Percentiles rank a stretch among this genome's conserved stretches.
Evolutionary conservation across 148 eudicot genomes (phyloP).

Genomic region (Arctostaphylos glauca): DNA sequence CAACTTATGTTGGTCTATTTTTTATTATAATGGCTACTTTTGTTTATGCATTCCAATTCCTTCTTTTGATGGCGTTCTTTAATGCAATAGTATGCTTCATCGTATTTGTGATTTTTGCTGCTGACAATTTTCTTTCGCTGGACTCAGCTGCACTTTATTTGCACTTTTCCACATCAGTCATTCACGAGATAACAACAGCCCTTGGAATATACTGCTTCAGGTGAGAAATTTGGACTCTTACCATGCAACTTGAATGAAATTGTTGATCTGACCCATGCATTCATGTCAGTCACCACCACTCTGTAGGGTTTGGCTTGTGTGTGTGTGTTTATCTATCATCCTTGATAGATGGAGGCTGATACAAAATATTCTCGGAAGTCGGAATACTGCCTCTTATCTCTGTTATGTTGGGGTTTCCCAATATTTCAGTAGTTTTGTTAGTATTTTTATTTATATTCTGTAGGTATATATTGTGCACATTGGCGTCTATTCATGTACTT

Average conservation of each 20-base stretch:
- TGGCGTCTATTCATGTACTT: neutral
- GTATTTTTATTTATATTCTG: neutral
- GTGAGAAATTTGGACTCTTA: constrained; percentile 31
- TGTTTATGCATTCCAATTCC: neutral
- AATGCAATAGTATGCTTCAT: neutral
- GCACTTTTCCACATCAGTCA: constrained; percentile 84
- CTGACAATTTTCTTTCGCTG: constrained; percentile 19
- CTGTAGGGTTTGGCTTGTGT: constrained; percentile 6
- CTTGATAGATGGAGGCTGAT: neutral
- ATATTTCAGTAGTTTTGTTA: neutral
- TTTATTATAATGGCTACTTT: neutral
- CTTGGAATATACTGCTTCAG: constrained; percentile 93
- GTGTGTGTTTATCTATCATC: neutral
- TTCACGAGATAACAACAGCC: constrained; percentile 86
- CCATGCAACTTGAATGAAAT: constrained; percentile 5
- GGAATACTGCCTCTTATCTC: neutral
- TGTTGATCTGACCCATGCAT: neutral
- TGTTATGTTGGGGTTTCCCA: neutral
- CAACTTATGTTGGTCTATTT: neutral
- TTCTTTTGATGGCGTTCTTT: neutral
- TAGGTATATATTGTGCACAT: neutral
- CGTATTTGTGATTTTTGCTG: neutral
- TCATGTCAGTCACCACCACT: neutral
- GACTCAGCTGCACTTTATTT: constrained; percentile 61
- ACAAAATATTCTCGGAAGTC: neutral